Evolutionary conservation across 2,329 filamentous ascomycete genomes (phyloP).

Genomic region (Bipolaris bicolor): DNA sequence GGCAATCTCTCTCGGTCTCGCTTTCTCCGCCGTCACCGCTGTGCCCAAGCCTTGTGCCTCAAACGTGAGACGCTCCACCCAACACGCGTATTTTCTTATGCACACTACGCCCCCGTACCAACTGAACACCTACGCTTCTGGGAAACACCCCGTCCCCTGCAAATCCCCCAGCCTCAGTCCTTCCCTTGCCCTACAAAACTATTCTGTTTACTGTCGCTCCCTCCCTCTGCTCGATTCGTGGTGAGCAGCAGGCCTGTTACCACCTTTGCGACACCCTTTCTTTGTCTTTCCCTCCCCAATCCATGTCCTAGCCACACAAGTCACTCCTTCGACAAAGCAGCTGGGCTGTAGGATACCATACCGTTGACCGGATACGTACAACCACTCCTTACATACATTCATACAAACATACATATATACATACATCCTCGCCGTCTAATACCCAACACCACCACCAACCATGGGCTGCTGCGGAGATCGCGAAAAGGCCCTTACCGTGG

Average conservation of each 20-base stretch:
- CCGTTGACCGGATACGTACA: constrained; percentile 45
- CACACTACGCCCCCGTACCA: constrained; percentile 31
- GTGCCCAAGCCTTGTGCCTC: constrained; percentile 35
- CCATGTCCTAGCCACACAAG: constrained; percentile 37
- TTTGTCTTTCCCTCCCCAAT: constrained; percentile 12
- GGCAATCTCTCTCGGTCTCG: constrained; percentile 16
- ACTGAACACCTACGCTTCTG: constrained; percentile 16
- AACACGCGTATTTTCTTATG: constrained; percentile 35
- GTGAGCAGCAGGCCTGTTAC: constrained; percentile 50
- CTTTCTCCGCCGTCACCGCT: constrained; percentile 32
- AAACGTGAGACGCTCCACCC: constrained; percentile 40
- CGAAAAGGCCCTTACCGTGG: constrained; percentile 47
- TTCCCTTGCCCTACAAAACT: constrained; percentile 28
- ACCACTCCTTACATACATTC: constrained; percentile 16
- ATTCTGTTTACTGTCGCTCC: constrained; percentile 35
- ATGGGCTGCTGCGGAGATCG: constrained; percentile 50
- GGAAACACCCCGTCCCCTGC: constrained; percentile 17
- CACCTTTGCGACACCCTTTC: constrained; percentile 30
- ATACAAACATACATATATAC: constrained; percentile 9
- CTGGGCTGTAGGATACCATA: constrained; percentile 42
- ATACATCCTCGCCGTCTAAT: constrained; percentile 28
- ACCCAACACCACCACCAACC: constrained; percentile 24
- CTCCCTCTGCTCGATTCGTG: constrained; percentile 37
- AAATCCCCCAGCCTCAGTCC: constrained; percentile 17
- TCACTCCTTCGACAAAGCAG: constrained; percentile 44